phyloP scores from a whole-genome alignment of 1,139 yeast genomes.

The Taphrina betulina region DNA sequence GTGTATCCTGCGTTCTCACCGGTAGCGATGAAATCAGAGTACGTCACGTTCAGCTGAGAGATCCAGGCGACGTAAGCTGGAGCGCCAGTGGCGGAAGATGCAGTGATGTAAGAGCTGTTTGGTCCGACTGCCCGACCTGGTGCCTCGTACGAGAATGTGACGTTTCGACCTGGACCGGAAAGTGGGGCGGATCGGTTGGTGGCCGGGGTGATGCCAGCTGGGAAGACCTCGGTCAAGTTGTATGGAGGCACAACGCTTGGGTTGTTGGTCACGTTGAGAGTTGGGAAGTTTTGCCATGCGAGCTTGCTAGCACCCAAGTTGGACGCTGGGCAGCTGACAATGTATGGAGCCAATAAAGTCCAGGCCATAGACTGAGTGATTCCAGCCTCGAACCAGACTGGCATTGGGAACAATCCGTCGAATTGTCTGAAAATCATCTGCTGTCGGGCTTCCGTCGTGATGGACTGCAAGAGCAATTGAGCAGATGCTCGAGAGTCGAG shows the following conservation, averaged over 20 bases:
- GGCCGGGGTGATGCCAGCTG: conserved; percentile 29
- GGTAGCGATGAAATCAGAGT: conserved; percentile 31
- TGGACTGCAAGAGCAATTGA: conserved; percentile 34
- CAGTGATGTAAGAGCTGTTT: conserved; percentile 65
- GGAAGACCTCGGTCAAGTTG: conserved; percentile 31
- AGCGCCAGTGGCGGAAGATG: conserved; percentile 27
- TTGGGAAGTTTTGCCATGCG: conserved; percentile 36
- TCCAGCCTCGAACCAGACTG: conserved; percentile 36
- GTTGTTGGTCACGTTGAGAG: conserved; percentile 33
- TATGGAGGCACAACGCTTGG: conserved; percentile 28
- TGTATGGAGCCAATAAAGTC: conserved; percentile 36
- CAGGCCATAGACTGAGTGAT: conserved; percentile 36
- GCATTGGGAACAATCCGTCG: conserved; percentile 36
- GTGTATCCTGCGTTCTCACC: conserved; percentile 32
- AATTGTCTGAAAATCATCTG: conserved; percentile 36
- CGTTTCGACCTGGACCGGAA: conserved; percentile 33
- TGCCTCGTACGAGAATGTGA: conserved; percentile 77
- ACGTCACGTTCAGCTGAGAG: conserved; percentile 36
- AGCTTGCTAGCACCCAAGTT: conserved; percentile 33
- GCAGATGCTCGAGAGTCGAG: conserved; percentile 37
- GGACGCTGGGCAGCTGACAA: conserved; percentile 29
- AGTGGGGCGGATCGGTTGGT: conserved; percentile 35
- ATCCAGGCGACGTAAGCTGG: conserved; percentile 37
- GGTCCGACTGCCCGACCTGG: conserved; percentile 85
- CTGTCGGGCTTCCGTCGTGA: conserved; percentile 37